A percentile compares a stretch with the other conserved stretches of the same genome.
Evolutionary conservation across 73 alveolate species (phyloP).

Genomic region (Tetrahymena elliotti): DNA sequence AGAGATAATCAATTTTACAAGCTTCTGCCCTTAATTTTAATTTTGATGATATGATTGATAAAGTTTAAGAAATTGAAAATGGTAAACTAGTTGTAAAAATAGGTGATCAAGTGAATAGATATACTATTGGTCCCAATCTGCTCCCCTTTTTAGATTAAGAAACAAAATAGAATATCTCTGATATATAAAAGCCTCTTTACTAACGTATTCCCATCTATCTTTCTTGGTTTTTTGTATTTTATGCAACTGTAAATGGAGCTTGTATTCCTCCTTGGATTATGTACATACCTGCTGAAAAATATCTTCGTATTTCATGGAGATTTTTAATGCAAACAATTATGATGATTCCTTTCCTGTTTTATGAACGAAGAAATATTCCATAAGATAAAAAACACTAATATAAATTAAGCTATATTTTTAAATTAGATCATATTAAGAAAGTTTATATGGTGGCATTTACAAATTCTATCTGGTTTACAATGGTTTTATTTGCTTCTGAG

Average conservation of each 20-base stretch:
- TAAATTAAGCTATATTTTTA: background rate
- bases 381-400: constrained; percentile 1
- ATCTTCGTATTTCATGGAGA: constrained; percentile 33
- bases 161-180: background rate
- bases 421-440: constrained; percentile 3
- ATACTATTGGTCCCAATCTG: background rate
- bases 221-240: constrained; percentile 21
- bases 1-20: background rate
- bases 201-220: constrained; percentile 1
- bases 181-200: background rate
- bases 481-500: constrained; percentile 18
- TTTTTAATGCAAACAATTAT: constrained; percentile 9
- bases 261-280: constrained; percentile 33
- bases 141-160: background rate
- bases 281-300: constrained; percentile 27
- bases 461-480: constrained; percentile 13
- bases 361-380: constrained; percentile 7
- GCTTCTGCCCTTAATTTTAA: background rate
- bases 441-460: constrained; percentile 15
- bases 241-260: constrained; percentile 21
- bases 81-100: background rate
- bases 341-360: constrained; percentile 13
- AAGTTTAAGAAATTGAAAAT: background rate
- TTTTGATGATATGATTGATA: background rate
- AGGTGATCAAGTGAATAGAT: background rate